Evolutionary conservation across 306 rosid species (phyloP).

Genomic region (Cucumis cinereus): DNA sequence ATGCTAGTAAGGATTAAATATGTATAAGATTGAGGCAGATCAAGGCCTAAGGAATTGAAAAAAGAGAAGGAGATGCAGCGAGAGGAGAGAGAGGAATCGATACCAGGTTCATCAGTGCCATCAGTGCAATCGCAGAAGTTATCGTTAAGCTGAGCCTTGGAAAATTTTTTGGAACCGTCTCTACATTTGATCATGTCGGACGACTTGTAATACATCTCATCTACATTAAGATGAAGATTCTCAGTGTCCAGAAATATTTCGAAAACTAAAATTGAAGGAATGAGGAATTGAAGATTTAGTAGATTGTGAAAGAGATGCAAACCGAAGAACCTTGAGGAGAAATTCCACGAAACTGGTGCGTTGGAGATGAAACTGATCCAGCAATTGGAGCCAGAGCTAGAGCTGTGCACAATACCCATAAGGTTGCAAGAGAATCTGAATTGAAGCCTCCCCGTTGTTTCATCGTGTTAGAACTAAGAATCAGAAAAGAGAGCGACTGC

Average conservation of each 20-base stretch:
- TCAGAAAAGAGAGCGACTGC: not conserved
- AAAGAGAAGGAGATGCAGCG: not conserved
- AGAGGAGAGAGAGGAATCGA: not conserved
- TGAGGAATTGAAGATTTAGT: not conserved
- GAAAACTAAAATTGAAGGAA: not conserved
- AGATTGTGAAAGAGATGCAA: not conserved
- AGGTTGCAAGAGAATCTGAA: not conserved
- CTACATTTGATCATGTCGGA: slow-evolving; percentile 55
- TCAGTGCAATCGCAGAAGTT: slow-evolving; percentile 88
- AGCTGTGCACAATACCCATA: slow-evolving; percentile 3
- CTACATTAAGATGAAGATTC: slow-evolving; percentile 20
- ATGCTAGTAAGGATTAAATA: not conserved
- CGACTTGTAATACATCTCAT: slow-evolving; percentile 60
- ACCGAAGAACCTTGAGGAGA: slow-evolving; percentile 52
- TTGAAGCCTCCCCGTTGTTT: not conserved
- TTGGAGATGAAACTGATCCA: slow-evolving; percentile 33
- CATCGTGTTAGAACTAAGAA: slow-evolving; percentile 6
- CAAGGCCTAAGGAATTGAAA: not conserved
- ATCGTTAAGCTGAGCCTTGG: slow-evolving; percentile 70
- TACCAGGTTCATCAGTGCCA: slow-evolving; percentile 98
- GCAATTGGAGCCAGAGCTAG: slow-evolving; percentile 13
- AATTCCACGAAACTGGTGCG: slow-evolving; percentile 47
- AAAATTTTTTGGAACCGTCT: slow-evolving; percentile 76
- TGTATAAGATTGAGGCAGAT: not conserved
- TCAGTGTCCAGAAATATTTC: slow-evolving; percentile 1